Evolutionary conservation across 2,329 filamentous ascomycete genomes (phyloP).

Genomic region (Microsporum ferrugineum): DNA sequence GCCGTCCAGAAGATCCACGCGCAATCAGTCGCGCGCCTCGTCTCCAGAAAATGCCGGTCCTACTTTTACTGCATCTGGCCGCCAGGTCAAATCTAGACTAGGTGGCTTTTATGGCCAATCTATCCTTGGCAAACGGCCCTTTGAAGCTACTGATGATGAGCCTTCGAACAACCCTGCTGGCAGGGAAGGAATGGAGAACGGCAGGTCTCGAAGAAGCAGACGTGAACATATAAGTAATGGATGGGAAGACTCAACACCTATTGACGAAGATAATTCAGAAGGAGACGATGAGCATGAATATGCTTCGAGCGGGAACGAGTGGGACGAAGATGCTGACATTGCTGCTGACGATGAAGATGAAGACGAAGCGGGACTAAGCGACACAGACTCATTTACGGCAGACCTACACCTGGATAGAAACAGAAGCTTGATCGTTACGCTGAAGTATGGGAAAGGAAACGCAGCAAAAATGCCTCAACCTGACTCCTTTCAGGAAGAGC

Average conservation of each 20-base stretch:
- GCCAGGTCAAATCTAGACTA: conserved; percentile 55
- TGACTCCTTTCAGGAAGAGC: background rate
- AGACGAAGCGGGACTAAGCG: conserved; percentile 35
- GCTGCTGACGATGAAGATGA: conserved; percentile 45
- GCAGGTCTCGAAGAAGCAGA: conserved; percentile 32
- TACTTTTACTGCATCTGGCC: conserved; percentile 68
- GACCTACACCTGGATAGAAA: conserved; percentile 43
- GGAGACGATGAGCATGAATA: conserved; percentile 57
- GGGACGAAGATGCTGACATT: conserved; percentile 60
- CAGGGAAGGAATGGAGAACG: conserved; percentile 31
- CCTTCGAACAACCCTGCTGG: conserved; percentile 32
- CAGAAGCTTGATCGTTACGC: conserved; percentile 61
- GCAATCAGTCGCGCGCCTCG: conserved; percentile 57
- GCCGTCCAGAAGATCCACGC: conserved; percentile 51
- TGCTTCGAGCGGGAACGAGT: conserved; percentile 50
- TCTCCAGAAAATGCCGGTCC: conserved; percentile 57
- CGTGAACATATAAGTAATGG: background rate
- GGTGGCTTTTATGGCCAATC: conserved; percentile 46
- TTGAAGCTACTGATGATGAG: conserved; percentile 34
- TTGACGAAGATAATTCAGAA: conserved; percentile 39
- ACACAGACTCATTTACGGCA: conserved; percentile 21
- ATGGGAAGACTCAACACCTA: background rate
- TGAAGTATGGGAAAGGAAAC: conserved; percentile 33
- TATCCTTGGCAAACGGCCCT: conserved; percentile 45
- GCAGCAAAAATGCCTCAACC: background rate